Conservation (phyloP, 2,329 filamentous ascomycete genomes). For the Coniochaeta pulveracea region DNA sequence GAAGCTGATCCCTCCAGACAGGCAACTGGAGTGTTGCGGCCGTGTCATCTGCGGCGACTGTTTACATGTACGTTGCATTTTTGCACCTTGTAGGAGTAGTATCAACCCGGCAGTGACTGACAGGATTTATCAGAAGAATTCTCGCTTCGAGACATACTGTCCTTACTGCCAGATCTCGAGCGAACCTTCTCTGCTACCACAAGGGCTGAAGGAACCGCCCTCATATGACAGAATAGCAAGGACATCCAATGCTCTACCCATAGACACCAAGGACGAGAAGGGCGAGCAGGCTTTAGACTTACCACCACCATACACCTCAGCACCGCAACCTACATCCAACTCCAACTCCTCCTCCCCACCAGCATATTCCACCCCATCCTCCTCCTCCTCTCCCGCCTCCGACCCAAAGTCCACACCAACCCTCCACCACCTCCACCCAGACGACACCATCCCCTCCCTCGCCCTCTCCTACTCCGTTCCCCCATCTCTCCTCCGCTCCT, state of each 20-base stretch:
- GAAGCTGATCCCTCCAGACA: conserved; percentile 48
- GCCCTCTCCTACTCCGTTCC: conserved; percentile 64
- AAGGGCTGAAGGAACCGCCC: conserved; percentile 58
- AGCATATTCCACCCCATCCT: background rate
- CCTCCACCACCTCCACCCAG: conserved; percentile 62
- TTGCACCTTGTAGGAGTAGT: too few relatives aligned
- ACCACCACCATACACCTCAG: conserved; percentile 2
- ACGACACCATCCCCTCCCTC: conserved; percentile 57
- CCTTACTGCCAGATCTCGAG: conserved; percentile 69
- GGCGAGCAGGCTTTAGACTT: background rate
- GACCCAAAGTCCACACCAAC: conserved; percentile 28
- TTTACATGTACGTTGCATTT: conserved; percentile 44
- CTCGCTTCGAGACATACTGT: conserved; percentile 54
- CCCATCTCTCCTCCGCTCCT: conserved; percentile 44
- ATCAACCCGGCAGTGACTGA: too few relatives aligned
- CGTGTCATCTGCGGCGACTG: conserved; percentile 63
- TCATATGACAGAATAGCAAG: conserved; percentile 45
- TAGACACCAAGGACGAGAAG: conserved; percentile 17
- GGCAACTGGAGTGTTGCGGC: conserved; percentile 56
- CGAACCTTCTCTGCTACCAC: conserved; percentile 40
- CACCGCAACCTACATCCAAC: background rate
- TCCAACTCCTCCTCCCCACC: conserved; percentile 3
- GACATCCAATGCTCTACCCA: too few relatives aligned
- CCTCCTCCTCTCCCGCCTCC: conserved; percentile 10
- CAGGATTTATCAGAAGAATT: conserved; percentile 50